Evolutionary conservation across 1,139 yeast genomes (phyloP).

Genomic region (Saccharomyces hybrid): DNA sequence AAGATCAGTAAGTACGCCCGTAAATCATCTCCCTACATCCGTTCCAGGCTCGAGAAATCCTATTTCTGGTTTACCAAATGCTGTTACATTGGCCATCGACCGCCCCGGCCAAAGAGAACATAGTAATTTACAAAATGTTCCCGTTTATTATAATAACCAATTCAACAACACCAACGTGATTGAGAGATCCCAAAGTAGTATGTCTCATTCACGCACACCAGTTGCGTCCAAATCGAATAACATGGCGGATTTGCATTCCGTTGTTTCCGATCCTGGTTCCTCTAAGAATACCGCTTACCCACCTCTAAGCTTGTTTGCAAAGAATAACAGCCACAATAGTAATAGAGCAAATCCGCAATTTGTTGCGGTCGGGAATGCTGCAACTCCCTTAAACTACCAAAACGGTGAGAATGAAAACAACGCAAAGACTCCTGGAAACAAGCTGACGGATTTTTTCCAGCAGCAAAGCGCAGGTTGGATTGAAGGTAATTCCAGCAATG

Average conservation of each 20-base stretch:
- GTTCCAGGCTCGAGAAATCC: background rate
- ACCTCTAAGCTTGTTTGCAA: background rate
- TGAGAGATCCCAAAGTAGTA: background rate
- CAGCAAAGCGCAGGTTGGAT: conserved; percentile 85
- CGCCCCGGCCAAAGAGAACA: background rate
- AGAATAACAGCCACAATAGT: background rate
- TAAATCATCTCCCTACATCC: background rate
- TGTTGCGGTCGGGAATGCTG: background rate
- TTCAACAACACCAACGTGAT: background rate
- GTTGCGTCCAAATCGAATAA: background rate
- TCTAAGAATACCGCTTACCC: background rate
- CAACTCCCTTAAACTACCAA: background rate
- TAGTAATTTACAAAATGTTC: background rate
- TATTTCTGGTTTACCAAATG: background rate
- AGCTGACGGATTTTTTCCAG: conserved; percentile 45
- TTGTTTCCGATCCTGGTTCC: background rate
- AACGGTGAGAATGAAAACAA: background rate
- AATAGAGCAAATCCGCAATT: background rate
- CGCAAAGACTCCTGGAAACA: conserved; percentile 8
- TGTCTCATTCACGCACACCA: background rate
- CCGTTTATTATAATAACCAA: background rate
- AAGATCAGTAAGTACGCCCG: background rate
- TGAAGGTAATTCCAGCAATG: conserved; percentile 48
- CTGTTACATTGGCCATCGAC: background rate
- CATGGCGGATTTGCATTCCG: background rate